phyloP scores from a whole-genome alignment of 805 yeast species.

The Dipodascopsis tothii region DNA sequence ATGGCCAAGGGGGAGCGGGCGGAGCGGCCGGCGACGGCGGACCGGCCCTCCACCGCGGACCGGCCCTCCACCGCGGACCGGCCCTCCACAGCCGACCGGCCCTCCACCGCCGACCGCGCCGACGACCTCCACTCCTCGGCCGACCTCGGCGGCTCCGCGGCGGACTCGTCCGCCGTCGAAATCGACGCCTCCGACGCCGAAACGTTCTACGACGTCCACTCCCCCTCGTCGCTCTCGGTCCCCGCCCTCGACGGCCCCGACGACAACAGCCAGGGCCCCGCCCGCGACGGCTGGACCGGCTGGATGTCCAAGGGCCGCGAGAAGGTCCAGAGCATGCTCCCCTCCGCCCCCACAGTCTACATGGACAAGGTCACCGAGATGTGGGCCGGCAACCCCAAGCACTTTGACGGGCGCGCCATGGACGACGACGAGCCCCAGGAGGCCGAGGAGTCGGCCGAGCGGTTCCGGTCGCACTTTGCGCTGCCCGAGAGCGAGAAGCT shows the following conservation, averaged over 20 bases:
- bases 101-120: too few relatives aligned
- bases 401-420: slow-evolving; percentile 41
- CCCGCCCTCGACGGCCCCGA: not conserved
- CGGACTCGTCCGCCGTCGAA: too few relatives aligned
- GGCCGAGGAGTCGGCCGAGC: slow-evolving; percentile 38
- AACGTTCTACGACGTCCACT: too few relatives aligned
- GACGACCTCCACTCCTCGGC: too few relatives aligned
- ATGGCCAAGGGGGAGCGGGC: too few relatives aligned
- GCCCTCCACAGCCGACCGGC: too few relatives aligned
- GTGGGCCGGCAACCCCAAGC: slow-evolving; percentile 59
- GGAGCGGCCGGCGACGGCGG: too few relatives aligned
- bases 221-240: too few relatives aligned
- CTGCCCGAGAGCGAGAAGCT: slow-evolving; percentile 46
- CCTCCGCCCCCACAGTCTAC: slow-evolving; percentile 15
- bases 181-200: too few relatives aligned
- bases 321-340: slow-evolving; percentile 16
- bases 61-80: too few relatives aligned
- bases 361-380: slow-evolving; percentile 36
- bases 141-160: too few relatives aligned
- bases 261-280: not conserved
- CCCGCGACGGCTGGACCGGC: slow-evolving; percentile 17
- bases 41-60: too few relatives aligned
- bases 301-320: slow-evolving; percentile 24
- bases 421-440: slow-evolving; percentile 30
- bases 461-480: slow-evolving; percentile 62